Evolutionary conservation across 352 stramenopile species (phyloP), one percentile per base, ranked within the genome.

Genomic region (Halophytophthora batemanensis): DNA sequence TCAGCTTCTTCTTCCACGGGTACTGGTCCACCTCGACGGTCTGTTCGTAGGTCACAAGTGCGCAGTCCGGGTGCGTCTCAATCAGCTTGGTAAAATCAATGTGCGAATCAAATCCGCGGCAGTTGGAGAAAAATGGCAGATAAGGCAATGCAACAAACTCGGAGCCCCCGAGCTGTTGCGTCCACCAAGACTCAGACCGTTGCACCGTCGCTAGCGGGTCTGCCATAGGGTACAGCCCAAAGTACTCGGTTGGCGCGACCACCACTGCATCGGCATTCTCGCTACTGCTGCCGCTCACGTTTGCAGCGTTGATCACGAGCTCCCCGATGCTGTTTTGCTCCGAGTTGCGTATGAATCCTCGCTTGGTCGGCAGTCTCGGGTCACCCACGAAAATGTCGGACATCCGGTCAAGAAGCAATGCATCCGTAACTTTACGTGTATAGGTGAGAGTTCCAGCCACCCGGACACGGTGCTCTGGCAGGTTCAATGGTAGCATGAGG

Each of bases 61-160:
- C 74, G 69, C 96, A 99, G 56, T 96, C 89, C 23, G 94, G 95
- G 61, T 99, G 90, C 17, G 88, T 86, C 59, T 99, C 95, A 0
- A 98, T 50, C 50, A 98, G 74, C 65, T 98, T 98, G 31, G 83
- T 77, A 40, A 98, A 77, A 47, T 74, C 89, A 47, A 98, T 90
- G 54, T 98, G 85, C 31, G 82, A 97, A 50, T 98, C 96, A 64
- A 96, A 98, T 6, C 90, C 94, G 14, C 92, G 74, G 51, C 95
- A 99, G 31, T 93, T 96, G n/a, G 87, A 98, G 38, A 98, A 97
- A 63, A 96, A 99, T 0, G 96, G 96, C 37, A 99, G 66, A 56
- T 98, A 98, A 2, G 95, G 88, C 18, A 98, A 67, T 6, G 74
- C 82, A n/a, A 98, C 59, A 43, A 91, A 96, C 2, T 74, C 61